phyloP scores from a whole-genome alignment of 169 alveolate species.

The Plasmodium cynomolgi region DNA sequence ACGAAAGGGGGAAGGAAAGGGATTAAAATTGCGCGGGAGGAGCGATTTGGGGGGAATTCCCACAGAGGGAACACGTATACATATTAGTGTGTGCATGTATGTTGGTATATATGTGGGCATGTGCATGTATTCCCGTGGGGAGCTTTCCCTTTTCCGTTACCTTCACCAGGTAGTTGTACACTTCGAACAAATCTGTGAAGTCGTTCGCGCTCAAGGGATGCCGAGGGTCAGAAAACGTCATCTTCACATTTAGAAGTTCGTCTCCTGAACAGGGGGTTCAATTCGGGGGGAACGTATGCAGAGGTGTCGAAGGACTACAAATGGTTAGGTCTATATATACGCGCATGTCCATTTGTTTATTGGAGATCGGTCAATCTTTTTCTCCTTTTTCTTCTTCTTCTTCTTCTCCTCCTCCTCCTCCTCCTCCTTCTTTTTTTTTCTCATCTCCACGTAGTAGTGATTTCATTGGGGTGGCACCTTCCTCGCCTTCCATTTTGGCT shows the following conservation, averaged over 20 bases:
- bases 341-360: not conserved
- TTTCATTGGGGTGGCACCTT: not conserved
- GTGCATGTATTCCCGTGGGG: not conserved
- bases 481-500: not conserved
- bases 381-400: not conserved
- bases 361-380: not conserved
- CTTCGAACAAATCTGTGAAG: constrained; percentile 36
- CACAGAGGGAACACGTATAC: not conserved
- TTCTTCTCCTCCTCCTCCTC: not conserved
- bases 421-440: not conserved
- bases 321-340: not conserved
- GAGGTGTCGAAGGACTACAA: not conserved
- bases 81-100: not conserved
- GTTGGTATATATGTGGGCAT: not conserved
- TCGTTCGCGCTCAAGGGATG: constrained; percentile 66
- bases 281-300: not conserved
- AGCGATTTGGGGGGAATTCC: not conserved
- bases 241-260: constrained; percentile 30
- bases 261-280: not conserved
- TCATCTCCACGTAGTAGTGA: not conserved
- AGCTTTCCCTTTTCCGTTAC: not conserved
- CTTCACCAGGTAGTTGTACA: constrained; percentile 57
- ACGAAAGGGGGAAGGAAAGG: not conserved
- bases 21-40: not conserved
- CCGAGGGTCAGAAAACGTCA: constrained; percentile 69